Evolutionary conservation across 2,329 filamentous ascomycete genomes (phyloP).

Genomic region (Alternaria infectoria): DNA sequence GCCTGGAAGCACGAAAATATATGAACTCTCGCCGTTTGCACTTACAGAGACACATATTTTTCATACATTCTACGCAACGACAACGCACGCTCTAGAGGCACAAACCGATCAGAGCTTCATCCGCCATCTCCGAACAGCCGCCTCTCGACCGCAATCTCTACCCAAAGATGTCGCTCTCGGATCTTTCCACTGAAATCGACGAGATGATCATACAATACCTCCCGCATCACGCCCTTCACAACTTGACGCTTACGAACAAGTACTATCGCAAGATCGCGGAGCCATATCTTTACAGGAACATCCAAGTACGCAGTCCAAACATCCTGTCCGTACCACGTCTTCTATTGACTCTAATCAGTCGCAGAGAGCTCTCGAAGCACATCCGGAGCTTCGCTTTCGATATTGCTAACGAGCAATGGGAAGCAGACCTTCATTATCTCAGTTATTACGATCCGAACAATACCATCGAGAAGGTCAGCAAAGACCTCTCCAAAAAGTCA

Average conservation of each 20-base stretch:
- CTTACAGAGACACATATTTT: background rate
- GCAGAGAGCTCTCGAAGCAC: background rate
- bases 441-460: too few species aligned
- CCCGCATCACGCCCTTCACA: background rate
- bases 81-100: background rate
- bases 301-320: background rate
- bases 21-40: background rate
- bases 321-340: background rate
- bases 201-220: background rate
- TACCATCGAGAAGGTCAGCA: too few species aligned
- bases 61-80: background rate
- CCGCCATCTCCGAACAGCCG: background rate
- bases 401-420: too few species aligned
- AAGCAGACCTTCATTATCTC: too few species aligned
- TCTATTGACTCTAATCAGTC: background rate
- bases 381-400: background rate
- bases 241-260: background rate
- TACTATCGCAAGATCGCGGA: background rate
- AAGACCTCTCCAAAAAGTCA: too few species aligned
- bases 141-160: accelerated
- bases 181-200: background rate
- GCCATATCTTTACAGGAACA: background rate
- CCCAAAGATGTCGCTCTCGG: background rate
- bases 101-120: background rate
- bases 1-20: background rate